These are phyloP conservation scores for Capsella bursapastoris DNA, from an alignment of 345 rosid genomes.

Conservation along the genomic window DNA sequence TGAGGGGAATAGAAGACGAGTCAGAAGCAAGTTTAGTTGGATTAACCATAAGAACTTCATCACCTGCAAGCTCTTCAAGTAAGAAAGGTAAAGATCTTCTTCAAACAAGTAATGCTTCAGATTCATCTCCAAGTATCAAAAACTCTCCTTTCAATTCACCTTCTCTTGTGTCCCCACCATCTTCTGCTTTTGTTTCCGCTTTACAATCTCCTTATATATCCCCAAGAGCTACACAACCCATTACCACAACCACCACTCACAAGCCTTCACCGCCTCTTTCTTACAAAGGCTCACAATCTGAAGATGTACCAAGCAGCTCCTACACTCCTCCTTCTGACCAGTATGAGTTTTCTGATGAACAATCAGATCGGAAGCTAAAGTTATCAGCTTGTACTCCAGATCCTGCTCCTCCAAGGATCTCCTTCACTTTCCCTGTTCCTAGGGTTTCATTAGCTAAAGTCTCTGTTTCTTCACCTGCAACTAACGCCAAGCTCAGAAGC, in stretches of 20 bases:
- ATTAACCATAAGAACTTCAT: conserved; percentile 63
- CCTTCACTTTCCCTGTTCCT: conserved; percentile 90
- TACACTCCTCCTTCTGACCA: conserved; percentile 88
- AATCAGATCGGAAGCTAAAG: conserved; percentile 61
- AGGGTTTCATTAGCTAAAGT: conserved; percentile 80
- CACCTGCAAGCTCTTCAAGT: conserved; percentile 48
- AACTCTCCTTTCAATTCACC: conserved; percentile 74
- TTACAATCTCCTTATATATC: conserved; percentile 93
- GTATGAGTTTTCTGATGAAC: conserved; percentile 81
- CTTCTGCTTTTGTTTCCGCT: conserved; percentile 95
- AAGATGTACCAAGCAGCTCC: conserved; percentile 89
- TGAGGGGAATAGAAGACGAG: conserved; percentile 43
- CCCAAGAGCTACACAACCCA: conserved; percentile 62
- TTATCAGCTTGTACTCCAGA: conserved; percentile 64
- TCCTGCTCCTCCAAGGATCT: conserved; percentile 70
- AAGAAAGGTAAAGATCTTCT: conserved; percentile 48
- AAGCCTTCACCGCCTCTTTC: conserved; percentile 52
- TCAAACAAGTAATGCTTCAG: conserved; percentile 39
- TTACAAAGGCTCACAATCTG: conserved; percentile 63
- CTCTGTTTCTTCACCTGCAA: conserved; percentile 63
- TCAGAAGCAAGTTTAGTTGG: conserved; percentile 51
- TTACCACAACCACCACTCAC: conserved; percentile 44
- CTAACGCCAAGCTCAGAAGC: conserved; percentile 83
- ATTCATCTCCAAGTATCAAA: conserved; percentile 57
- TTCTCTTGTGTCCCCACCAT: conserved; percentile 82